phyloP scores from a whole-genome alignment of 1,284 basidiomycete species.

The Vanrija sp. region DNA sequence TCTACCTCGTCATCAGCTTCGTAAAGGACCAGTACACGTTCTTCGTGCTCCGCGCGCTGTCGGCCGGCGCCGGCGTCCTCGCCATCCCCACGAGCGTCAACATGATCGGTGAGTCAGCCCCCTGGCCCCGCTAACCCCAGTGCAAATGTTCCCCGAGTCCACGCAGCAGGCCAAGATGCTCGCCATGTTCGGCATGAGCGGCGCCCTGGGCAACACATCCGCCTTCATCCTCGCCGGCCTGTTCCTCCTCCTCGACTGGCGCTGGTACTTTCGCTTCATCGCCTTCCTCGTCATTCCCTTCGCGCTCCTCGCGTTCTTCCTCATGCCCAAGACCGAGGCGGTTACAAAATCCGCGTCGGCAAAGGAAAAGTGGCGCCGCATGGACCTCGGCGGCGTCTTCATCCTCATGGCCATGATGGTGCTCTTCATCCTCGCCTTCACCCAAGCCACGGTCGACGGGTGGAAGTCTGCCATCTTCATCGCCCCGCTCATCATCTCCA shows the following conservation, averaged over 20 bases:
- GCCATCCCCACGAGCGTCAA: slow-evolving; percentile 45
- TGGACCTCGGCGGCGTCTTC: slow-evolving; percentile 43
- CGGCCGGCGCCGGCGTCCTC: slow-evolving; percentile 37
- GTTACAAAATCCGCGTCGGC: slow-evolving; percentile 38
- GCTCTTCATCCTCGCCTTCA: slow-evolving; percentile 47
- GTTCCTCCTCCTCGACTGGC: slow-evolving; percentile 41
- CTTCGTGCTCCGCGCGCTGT: slow-evolving; percentile 43
- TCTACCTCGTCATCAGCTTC: slow-evolving; percentile 45
- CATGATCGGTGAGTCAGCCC: slow-evolving; percentile 24
- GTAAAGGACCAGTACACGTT: slow-evolving; percentile 44
- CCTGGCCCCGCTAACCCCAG: background rate
- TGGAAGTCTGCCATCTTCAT: slow-evolving; percentile 44
- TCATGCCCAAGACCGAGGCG: slow-evolving; percentile 39
- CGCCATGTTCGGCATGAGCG: slow-evolving; percentile 42
- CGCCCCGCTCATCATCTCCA: slow-evolving; percentile 36
- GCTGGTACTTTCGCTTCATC: slow-evolving; percentile 46
- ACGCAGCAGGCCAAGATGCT: slow-evolving; percentile 39
- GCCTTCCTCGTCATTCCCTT: slow-evolving; percentile 38
- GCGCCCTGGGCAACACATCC: slow-evolving; percentile 31
- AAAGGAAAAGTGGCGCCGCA: slow-evolving; percentile 41
- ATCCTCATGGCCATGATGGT: slow-evolving; percentile 36
- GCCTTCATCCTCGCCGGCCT: slow-evolving; percentile 40
- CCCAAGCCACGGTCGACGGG: slow-evolving; percentile 36
- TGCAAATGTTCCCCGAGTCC: slow-evolving; percentile 44
- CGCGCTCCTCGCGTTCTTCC: slow-evolving; percentile 31